A percentile compares a stretch with the other conserved stretches of the same genome.
phyloP scores from a whole-genome alignment of 1,284 basidiomycete genomes.

The Heterobasidion irregulare region DNA sequence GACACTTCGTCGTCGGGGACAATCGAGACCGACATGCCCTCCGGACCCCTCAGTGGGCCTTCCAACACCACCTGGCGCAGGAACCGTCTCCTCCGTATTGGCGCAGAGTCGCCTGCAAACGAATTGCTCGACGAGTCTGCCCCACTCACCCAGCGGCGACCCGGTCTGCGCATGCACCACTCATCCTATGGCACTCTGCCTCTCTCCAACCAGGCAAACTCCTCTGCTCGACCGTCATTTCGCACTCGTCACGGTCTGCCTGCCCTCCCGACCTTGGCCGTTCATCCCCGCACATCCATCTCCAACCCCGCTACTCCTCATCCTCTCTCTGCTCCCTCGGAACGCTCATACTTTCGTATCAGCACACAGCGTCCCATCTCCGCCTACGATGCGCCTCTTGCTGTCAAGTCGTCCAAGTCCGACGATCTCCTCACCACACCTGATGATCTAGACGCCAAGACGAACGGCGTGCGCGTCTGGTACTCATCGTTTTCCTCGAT shows the following conservation, averaged over 20 bases:
- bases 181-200: slow-evolving; percentile 42
- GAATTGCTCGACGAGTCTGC: slow-evolving; percentile 3
- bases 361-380: slow-evolving; percentile 53
- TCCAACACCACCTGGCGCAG: slow-evolving; percentile 41
- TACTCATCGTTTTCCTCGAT: slow-evolving; percentile 81
- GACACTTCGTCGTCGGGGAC: not conserved
- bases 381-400: slow-evolving; percentile 57
- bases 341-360: slow-evolving; percentile 26
- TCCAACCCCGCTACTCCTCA: slow-evolving; percentile 21
- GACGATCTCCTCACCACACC: slow-evolving; percentile 25
- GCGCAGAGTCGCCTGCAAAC: slow-evolving; percentile 12
- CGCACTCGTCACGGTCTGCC: slow-evolving; percentile 25
- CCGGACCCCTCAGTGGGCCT: slow-evolving; percentile 26
- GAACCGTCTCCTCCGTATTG: slow-evolving; percentile 42
- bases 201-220: slow-evolving; percentile 14
- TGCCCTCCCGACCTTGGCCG: slow-evolving; percentile 25
- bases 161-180: slow-evolving; percentile 15
- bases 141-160: slow-evolving; percentile 6
- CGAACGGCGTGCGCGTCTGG: slow-evolving; percentile 88
- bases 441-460: slow-evolving; percentile 51
- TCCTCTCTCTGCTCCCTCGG: slow-evolving; percentile 14
- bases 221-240: slow-evolving; percentile 20
- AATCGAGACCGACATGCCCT: slow-evolving; percentile 9
- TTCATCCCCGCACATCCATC: slow-evolving; percentile 23
- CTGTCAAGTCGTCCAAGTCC: slow-evolving; percentile 18